Base-by-base conservation (phyloP, 257 asterid species). In the Nicotiana tabacum region DNA sequence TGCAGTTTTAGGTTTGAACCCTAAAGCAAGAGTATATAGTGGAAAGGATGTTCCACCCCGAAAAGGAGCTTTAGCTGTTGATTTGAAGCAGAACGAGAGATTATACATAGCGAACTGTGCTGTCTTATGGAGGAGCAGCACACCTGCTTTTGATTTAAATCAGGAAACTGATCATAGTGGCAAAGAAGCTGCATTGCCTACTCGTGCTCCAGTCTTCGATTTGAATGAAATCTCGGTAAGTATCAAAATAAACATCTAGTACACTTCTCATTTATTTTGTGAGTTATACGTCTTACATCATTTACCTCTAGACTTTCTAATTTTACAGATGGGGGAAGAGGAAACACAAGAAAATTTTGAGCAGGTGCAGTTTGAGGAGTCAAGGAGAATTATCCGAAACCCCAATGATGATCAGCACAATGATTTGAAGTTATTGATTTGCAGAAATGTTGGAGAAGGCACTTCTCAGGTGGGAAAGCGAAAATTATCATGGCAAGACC, bases 401-500 rank as follows among this genome's bases (percentile, higher is more conserved):
- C 68, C 88, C 66, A 88, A 79, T 13, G 97, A 91, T 21, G 98
- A 92, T 46, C 95, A 91, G 88, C 87, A 87, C 57, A 90, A 77
- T 18, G 98, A 95, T 82, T 77, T 90, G 84, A 95, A 90, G 87
- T 64, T 93, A 80, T 82, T 92, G 2, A 67, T 91, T 1, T 93
- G 99, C 88, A 88, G 99, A 78, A 91, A 91, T 80, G 83, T 90
- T 2, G 97, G 98, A 53, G 97, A 91, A 80, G 90, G 97, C 24
- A 60, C 98, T 1, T 83, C 97, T 27, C 89, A 91, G 32, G 87
- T 87, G 12, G 92, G 93, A 72, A 93, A 95, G 85, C 89, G 97
- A 70, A 95, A 95, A 77, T 90, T 95, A 58, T 90, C 99, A 29
- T 93, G 99, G 99, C 99, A 92, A 88, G 99, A 95, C 74, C 94